phyloP scores from a whole-genome alignment of 148 eudicot genomes.

The Rhododendron ovatum region DNA sequence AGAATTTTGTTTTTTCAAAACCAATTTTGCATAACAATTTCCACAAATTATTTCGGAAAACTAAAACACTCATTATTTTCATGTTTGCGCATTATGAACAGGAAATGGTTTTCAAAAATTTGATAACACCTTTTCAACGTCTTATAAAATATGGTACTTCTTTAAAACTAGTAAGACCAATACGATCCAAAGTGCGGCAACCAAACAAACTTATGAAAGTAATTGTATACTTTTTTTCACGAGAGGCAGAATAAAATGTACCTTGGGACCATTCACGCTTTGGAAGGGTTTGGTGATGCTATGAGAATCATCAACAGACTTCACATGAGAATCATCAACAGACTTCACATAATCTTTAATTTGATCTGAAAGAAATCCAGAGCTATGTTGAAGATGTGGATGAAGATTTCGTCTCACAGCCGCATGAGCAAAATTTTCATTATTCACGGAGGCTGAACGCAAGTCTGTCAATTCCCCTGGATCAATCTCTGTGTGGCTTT shows the following conservation, averaged over 20 bases:
- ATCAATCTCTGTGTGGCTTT: conserved; percentile 57
- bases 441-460: conserved; percentile 94
- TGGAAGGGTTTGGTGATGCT: conserved; percentile 32
- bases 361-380: conserved; percentile 45
- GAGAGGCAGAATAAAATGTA: background rate
- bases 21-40: background rate
- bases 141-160: background rate
- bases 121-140: background rate
- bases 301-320: conserved; percentile 36
- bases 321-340: conserved; percentile 38
- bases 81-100: background rate
- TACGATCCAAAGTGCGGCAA: background rate
- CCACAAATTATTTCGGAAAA: background rate
- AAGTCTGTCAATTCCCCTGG: conserved; percentile 91
- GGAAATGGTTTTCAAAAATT: background rate
- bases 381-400: conserved; percentile 67
- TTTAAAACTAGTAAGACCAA: background rate
- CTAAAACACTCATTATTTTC: background rate
- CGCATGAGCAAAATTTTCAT: conserved; percentile 78
- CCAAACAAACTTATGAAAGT: background rate
- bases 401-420: conserved; percentile 63
- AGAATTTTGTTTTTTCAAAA: background rate
- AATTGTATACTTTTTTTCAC: background rate
- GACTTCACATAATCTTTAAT: conserved; percentile 48
- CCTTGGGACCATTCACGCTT: conserved; percentile 68